Evolutionary conservation across 2,329 filamentous ascomycete species (phyloP), one percentile per base, ranked within the genome.

Genomic region (Septoria linicola): DNA sequence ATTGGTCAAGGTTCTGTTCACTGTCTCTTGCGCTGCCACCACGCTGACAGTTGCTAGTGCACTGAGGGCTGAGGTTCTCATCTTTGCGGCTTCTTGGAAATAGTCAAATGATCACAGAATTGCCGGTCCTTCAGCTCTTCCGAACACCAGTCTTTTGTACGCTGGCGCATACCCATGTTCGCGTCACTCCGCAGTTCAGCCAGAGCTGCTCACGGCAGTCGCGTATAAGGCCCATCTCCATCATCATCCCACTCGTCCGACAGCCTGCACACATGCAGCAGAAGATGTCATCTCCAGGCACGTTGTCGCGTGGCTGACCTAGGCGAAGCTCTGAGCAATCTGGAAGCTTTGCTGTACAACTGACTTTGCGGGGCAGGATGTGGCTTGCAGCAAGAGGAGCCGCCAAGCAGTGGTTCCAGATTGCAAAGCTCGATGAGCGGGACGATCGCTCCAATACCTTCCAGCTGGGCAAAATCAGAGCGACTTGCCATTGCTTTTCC

Each of bases 1-100:
- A 39, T 62, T 62, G 23, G 59, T 63, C 14, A 49, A 34, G 14
- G 57, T 62, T 20, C 58, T 56, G 40, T 62, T 64, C 50, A 62
- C 55, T 4, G 32, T 48, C 27, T 35, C 20, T 6, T 39, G 46
- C 32, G 50, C 49, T 4, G 47, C 34, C 17, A 40, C 32, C 31
- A 39, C 53, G 35, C 27, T 21, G 7, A 30, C 5, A 21, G 3
- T 13, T 32, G 42, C 42, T n/a, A 45, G 19, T 21, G 20, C 13
- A n/a, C 11, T 23, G 17, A 37, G 16, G 8, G 11, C 20, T 11
- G 36, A 23, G 13, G 13, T 7, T 13, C 17, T 39, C 36, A 39
- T 39, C 3, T 23, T 39, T 20, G 17, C 3, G 35, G 7, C n/a
- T 37, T 20, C 11, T 21, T 20, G 16, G 3, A 39, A 10, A 19